Conservation (phyloP, 148 eudicot genomes). For the Salicornia ramosissima region DNA sequence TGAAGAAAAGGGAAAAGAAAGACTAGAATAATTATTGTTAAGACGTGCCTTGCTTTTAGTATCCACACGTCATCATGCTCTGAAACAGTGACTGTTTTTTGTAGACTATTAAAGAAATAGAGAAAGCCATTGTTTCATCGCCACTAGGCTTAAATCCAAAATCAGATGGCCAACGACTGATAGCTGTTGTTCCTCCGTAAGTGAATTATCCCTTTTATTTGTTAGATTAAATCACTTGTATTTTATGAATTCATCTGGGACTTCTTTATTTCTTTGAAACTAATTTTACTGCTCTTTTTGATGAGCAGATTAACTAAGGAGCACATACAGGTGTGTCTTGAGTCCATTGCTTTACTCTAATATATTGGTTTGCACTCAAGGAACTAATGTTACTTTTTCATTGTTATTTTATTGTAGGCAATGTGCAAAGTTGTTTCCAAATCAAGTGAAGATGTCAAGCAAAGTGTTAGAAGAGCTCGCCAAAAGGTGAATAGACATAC, state of each 20-base stretch:
- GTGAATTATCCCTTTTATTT: conserved; percentile 20
- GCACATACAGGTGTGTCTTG: conserved; percentile 61
- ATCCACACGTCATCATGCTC: neutral
- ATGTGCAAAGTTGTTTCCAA: conserved; percentile 77
- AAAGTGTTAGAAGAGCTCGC: conserved; percentile 94
- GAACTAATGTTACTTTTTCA: neutral
- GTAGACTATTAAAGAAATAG: conserved; percentile 80
- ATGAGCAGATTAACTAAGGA: conserved; percentile 83
- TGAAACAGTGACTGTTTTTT: conserved; percentile 14
- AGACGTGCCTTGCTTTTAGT: neutral
- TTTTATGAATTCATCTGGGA: neutral
- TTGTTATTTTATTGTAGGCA: conserved; percentile 42
- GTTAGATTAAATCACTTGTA: neutral
- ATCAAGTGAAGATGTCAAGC: conserved; percentile 91
- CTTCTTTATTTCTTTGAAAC: neutral
- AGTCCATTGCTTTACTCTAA: neutral
- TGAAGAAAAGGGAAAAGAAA: neutral
- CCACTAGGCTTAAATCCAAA: conserved; percentile 87
- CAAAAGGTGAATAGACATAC: conserved; percentile 57
- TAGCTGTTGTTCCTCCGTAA: conserved; percentile 84
- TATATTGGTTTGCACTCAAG: conserved; percentile 7
- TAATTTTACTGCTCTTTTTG: conserved; percentile 3
- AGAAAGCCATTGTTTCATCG: conserved; percentile 79
- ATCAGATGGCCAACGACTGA: conserved; percentile 56
- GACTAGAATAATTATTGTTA: neutral